Conservation (phyloP, 2,329 filamentous ascomycete species). For the Aspergillus calidoustus region DNA sequence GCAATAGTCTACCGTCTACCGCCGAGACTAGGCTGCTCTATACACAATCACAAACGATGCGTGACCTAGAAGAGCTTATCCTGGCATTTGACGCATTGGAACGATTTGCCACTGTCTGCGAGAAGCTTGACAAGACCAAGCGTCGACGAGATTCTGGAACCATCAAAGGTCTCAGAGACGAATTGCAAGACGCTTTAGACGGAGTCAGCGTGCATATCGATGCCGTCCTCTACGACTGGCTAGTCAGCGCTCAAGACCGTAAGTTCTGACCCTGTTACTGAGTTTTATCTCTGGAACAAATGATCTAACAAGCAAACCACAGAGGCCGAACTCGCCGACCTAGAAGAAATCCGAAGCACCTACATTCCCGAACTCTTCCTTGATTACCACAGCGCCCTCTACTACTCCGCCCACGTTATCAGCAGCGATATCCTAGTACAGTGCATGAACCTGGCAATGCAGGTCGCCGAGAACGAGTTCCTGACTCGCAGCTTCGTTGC, state of each 20-base stretch:
- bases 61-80: conserved; percentile 71
- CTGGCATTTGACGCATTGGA: conserved; percentile 70
- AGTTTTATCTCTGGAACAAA: not conserved
- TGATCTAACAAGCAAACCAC: conserved; percentile 22
- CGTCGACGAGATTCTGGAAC: conserved; percentile 40
- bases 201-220: conserved; percentile 61
- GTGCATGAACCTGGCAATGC: conserved; percentile 82
- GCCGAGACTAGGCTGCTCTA: conserved; percentile 31
- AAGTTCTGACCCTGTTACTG: conserved; percentile 32
- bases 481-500: conserved; percentile 68
- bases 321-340: conserved; percentile 64
- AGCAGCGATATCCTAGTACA: conserved; percentile 78
- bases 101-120: conserved; percentile 63
- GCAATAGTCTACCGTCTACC: conserved; percentile 32
- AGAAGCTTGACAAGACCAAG: conserved; percentile 46
- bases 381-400: conserved; percentile 79
- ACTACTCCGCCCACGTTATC: conserved; percentile 75
- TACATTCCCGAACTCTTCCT: conserved; percentile 88
- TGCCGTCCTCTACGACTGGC: conserved; percentile 67
- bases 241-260: conserved; percentile 62
- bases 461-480: conserved; percentile 73
- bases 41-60: conserved; percentile 64
- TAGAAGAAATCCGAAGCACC: conserved; percentile 68
- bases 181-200: conserved; percentile 61
- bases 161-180: conserved; percentile 57